phyloP scores from a whole-genome alignment of 2,329 filamentous ascomycete species.

The Dothiorella sarmentorum region DNA sequence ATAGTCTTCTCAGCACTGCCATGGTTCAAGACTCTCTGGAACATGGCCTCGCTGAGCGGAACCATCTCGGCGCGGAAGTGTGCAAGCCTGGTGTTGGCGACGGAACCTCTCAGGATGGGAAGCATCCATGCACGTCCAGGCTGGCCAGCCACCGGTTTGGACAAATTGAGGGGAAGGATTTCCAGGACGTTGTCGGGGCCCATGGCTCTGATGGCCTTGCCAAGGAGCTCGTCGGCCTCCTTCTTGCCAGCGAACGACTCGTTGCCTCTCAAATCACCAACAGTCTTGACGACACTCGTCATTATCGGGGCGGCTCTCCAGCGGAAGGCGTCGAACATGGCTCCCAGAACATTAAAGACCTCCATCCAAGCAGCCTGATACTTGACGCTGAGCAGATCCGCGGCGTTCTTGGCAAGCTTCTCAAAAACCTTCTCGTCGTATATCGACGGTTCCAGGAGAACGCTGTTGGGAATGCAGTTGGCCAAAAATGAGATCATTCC shows the following conservation, averaged over 20 bases:
- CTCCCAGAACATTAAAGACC: slow-evolving; percentile 82
- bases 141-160: slow-evolving; percentile 70
- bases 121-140: slow-evolving; percentile 92
- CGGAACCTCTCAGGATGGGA: slow-evolving; percentile 82
- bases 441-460: slow-evolving; percentile 82
- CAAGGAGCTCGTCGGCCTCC: slow-evolving; percentile 86
- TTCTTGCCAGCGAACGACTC: slow-evolving; percentile 91
- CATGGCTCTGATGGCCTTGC: slow-evolving; percentile 83
- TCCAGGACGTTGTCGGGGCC: slow-evolving; percentile 80
- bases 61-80: slow-evolving; percentile 87
- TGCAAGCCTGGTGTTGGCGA: slow-evolving; percentile 79
- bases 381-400: slow-evolving; percentile 77
- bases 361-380: slow-evolving; percentile 95
- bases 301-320: slow-evolving; percentile 83
- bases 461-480: slow-evolving; percentile 80
- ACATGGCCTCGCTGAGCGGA: slow-evolving; percentile 84
- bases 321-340: slow-evolving; percentile 80
- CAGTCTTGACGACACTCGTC: slow-evolving; percentile 67
- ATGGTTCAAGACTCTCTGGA: slow-evolving; percentile 81
- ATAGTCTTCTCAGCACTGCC: slow-evolving; percentile 82
- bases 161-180: slow-evolving; percentile 81
- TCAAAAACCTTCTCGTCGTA: slow-evolving; percentile 89
- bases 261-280: slow-evolving; percentile 84
- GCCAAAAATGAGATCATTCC: slow-evolving; percentile 90
- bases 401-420: slow-evolving; percentile 70